Evolutionary conservation across 805 yeast genomes (phyloP), one percentile per base, ranked within the genome.

Genomic region (Ogataea corticis): DNA sequence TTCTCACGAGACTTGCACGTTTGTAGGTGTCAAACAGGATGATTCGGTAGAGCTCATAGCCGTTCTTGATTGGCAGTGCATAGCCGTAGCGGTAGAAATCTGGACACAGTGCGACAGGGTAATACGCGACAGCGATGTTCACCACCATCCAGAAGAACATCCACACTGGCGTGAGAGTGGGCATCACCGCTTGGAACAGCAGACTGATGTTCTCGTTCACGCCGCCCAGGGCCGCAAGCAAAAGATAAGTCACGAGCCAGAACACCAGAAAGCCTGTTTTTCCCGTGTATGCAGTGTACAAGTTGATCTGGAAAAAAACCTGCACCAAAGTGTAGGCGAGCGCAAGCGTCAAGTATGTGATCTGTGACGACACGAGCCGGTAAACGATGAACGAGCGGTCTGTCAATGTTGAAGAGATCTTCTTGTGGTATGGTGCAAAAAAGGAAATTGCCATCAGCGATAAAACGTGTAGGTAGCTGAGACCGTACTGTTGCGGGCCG

Each of bases 401-500:
- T 44, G 75, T 77, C 41, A 85, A 61, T 21, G 70, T 66, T 38
- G 69, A 68, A 1, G 77, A 70, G 39, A 83, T 72, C 19, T 67
- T 58, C 41, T 60, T 62, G 59, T 85, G 86, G 23, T 79, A 62
- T 2, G 76, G 78, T 13, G 66, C 68, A 59, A 82, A 82, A 61
- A 83, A 74, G 14, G 63, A 76, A 59, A 84, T 74, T 50, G 81
- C 82, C 73, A 86, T 81, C 58, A 86, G 80, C 5, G 90, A 78
- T 42, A 84, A 62, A 58, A 85, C 76, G 57, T 84, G 75, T 60
- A 83, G 67, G 62, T 80, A 85, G 57, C 84, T 80, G 54, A 82
- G 69, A 28, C 91, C 92, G 47, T 82, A 84, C 59, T 84, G 89
- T 13, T 79, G 69, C 2, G 89, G 87, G 0, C 87, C 89, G 15